These are phyloP conservation scores for Colletotrichum agaves DNA, from an alignment of 2,329 filamentous ascomycete genomes.

Conservation along the genomic window DNA sequence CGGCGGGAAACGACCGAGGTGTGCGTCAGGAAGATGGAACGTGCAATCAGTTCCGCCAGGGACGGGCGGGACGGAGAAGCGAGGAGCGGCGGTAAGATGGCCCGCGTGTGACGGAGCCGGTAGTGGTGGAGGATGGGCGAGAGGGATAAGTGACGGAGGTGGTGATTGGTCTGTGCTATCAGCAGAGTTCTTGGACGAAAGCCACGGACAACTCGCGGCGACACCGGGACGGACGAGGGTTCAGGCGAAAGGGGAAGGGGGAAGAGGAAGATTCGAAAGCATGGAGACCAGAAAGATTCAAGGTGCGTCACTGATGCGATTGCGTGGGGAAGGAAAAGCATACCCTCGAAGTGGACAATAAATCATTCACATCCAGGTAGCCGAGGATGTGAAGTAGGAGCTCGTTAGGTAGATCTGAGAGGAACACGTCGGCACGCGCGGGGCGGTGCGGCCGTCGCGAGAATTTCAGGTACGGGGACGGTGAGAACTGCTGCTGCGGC, in stretches of 20 bases:
- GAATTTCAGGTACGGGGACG: constrained; percentile 24
- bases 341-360: constrained; percentile 67
- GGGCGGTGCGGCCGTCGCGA: constrained; percentile 9
- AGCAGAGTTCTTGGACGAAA: constrained; percentile 27
- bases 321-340: constrained; percentile 42
- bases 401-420: constrained; percentile 62
- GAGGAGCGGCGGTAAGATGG: constrained; percentile 65
- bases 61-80: constrained; percentile 67
- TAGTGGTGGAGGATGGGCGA: constrained; percentile 73
- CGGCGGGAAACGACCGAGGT: constrained; percentile 73
- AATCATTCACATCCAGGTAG: constrained; percentile 67
- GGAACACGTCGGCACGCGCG: constrained; percentile 16
- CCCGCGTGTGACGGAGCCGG: constrained; percentile 68
- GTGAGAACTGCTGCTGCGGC: constrained; percentile 7
- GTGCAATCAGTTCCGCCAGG: constrained; percentile 69
- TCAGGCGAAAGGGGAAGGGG: neutral
- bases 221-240: neutral
- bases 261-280: neutral
- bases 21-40: constrained; percentile 74
- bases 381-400: constrained; percentile 65
- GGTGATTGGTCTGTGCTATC: constrained; percentile 65
- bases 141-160: constrained; percentile 69
- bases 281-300: neutral
- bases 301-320: constrained; percentile 9
- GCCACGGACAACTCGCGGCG: constrained; percentile 1